Conservation (phyloP, 2,329 filamentous ascomycete genomes). For the Phialophora tarda region DNA sequence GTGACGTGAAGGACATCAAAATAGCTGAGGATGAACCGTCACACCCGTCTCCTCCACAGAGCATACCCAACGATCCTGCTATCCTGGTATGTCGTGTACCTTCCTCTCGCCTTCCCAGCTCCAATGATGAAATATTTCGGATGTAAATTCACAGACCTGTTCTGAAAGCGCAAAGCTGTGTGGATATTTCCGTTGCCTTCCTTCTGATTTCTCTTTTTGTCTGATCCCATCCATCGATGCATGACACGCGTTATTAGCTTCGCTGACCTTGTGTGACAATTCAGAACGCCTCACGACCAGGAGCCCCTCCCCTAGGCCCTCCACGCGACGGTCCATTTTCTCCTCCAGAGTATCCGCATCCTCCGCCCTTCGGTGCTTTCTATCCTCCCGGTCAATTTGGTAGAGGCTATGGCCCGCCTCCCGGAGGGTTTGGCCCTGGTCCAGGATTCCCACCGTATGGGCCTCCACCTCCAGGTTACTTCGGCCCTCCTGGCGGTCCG, state of each 20-base stretch:
- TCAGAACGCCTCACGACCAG: constrained; percentile 53
- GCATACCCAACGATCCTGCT: constrained; percentile 83
- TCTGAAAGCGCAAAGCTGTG: constrained; percentile 94
- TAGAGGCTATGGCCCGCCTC: constrained; percentile 56
- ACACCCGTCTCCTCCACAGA: constrained; percentile 71
- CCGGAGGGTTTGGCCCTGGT: constrained; percentile 59
- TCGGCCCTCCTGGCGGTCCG: constrained; percentile 64
- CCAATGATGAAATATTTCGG: constrained; percentile 93
- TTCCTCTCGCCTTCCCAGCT: constrained; percentile 20
- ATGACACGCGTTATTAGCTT: background rate
- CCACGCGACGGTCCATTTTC: constrained; percentile 45
- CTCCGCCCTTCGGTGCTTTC: constrained; percentile 45
- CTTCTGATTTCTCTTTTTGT: constrained; percentile 73
- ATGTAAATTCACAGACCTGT: constrained; percentile 83
- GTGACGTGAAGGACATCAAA: constrained; percentile 96
- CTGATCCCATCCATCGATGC: background rate
- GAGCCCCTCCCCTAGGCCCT: constrained; percentile 46
- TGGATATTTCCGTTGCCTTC: constrained; percentile 99
- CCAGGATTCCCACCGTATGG: constrained; percentile 77
- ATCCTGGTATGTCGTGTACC: constrained; percentile 81
- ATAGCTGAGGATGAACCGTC: constrained; percentile 79
- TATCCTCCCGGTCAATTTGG: constrained; percentile 55
- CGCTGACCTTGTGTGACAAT: constrained; percentile 22
- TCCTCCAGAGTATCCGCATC: constrained; percentile 58
- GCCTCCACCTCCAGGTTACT: constrained; percentile 77